A percentile compares a stretch with the other conserved stretches of the same genome.
These are phyloP conservation scores for Hypoxylon crocopeplum DNA, from an alignment of 495 filamentous ascomycete genomes.

Conservation along the genomic window DNA sequence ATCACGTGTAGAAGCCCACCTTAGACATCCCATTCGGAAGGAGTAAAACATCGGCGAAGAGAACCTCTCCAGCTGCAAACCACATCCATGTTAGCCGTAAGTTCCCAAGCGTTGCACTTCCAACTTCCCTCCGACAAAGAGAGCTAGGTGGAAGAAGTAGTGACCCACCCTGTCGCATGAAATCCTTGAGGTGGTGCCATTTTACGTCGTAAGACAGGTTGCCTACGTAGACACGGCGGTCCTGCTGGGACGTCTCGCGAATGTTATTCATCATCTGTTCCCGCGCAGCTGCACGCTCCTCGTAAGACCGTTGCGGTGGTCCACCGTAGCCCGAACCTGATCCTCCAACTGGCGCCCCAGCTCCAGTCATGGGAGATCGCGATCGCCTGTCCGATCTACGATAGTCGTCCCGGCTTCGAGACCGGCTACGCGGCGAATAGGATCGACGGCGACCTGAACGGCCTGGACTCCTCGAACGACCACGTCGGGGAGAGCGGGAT, in stretches of 20 bases:
- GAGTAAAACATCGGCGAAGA: slow-evolving; percentile 98
- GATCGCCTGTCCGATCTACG: slow-evolving; percentile 71
- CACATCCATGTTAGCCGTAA: slow-evolving; percentile 6
- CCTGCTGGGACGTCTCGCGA: slow-evolving; percentile 93
- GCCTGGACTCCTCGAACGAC: slow-evolving; percentile 62
- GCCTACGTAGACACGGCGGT: slow-evolving; percentile 98
- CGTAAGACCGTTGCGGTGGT: slow-evolving; percentile 73
- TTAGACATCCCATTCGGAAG: slow-evolving; percentile 99
- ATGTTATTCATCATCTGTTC: slow-evolving; percentile 96
- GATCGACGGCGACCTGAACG: slow-evolving; percentile 75
- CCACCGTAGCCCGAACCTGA: slow-evolving; percentile 63
- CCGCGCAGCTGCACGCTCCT: slow-evolving; percentile 84
- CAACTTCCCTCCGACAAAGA: not conserved
- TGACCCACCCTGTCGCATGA: slow-evolving; percentile 97
- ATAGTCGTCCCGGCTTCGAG: slow-evolving; percentile 89
- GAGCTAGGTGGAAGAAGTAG: not conserved
- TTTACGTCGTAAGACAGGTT: slow-evolving; percentile 99
- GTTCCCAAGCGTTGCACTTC: too few species aligned
- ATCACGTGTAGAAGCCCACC: slow-evolving; percentile 95
- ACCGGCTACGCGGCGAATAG: slow-evolving; percentile 91
- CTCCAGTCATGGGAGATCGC: slow-evolving; percentile 83
- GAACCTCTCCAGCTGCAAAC: slow-evolving; percentile 89
- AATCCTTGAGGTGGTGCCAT: slow-evolving; percentile 99
- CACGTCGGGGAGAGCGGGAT: slow-evolving; percentile 90
- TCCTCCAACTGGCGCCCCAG: slow-evolving; percentile 70